Evolutionary conservation across 2,329 filamentous ascomycete species (phyloP).

Genomic region (Colletotrichum godetiae): DNA sequence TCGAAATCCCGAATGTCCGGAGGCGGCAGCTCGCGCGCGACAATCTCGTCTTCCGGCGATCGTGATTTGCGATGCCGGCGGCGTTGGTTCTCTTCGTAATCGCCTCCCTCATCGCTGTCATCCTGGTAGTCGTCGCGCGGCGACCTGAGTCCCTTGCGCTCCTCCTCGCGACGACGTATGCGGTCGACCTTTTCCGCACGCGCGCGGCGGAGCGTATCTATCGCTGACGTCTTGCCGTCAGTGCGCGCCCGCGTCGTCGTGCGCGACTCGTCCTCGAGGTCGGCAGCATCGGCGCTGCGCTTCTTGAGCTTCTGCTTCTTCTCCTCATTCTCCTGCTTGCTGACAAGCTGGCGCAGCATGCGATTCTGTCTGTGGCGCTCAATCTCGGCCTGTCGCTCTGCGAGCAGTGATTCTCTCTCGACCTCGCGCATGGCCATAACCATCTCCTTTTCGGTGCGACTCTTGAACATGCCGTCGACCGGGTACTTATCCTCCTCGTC

Average conservation of each 20-base stretch:
- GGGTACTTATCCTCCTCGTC: slow-evolving; percentile 79
- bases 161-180: slow-evolving; percentile 71
- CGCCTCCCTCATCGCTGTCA: slow-evolving; percentile 79
- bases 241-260: slow-evolving; percentile 81
- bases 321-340: slow-evolving; percentile 72
- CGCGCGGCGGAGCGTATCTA: slow-evolving; percentile 75
- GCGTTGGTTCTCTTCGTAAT: slow-evolving; percentile 23
- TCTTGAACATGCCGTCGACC: slow-evolving; percentile 86
- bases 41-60: slow-evolving; percentile 72
- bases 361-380: slow-evolving; percentile 85
- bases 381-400: slow-evolving; percentile 85
- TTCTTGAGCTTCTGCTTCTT: slow-evolving; percentile 73
- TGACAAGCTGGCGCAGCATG: slow-evolving; percentile 82
- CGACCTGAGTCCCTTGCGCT: slow-evolving; percentile 60
- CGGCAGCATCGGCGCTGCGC: slow-evolving; percentile 83
- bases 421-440: slow-evolving; percentile 92
- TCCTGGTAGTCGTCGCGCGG: slow-evolving; percentile 69
- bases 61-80: slow-evolving; percentile 64
- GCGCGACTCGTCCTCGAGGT: slow-evolving; percentile 80
- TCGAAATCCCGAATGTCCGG: slow-evolving; percentile 86
- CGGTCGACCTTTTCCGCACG: slow-evolving; percentile 74
- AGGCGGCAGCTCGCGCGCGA: slow-evolving; percentile 75
- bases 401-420: slow-evolving; percentile 89
- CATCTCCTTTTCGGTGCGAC: slow-evolving; percentile 77
- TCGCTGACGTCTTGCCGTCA: slow-evolving; percentile 75